Conservation (phyloP, 2,329 filamentous ascomycete genomes). For the Alternaria sp. region DNA sequence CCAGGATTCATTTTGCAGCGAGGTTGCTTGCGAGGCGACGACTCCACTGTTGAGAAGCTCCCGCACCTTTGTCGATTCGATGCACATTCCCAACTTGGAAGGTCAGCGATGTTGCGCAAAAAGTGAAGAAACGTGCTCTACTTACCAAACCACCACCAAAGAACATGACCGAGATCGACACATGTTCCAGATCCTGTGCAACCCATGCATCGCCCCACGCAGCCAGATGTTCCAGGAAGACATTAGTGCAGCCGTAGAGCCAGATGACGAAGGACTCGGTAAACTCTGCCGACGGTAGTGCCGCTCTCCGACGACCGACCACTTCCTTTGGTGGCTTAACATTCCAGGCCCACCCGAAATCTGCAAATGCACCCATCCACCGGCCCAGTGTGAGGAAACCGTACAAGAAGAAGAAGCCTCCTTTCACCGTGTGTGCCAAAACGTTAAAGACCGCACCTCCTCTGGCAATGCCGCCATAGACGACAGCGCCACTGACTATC, state of each 20-base stretch:
- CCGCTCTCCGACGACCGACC: slow-evolving; percentile 68
- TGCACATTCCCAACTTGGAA: slow-evolving; percentile 75
- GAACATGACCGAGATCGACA: slow-evolving; percentile 92
- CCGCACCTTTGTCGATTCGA: slow-evolving; percentile 74
- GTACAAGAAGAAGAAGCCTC: slow-evolving; percentile 93
- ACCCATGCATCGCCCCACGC: slow-evolving; percentile 76
- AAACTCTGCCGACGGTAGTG: slow-evolving; percentile 81
- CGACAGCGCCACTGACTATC: slow-evolving; percentile 74
- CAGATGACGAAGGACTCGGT: slow-evolving; percentile 90
- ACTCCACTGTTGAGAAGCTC: slow-evolving; percentile 67
- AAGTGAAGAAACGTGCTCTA: slow-evolving; percentile 27
- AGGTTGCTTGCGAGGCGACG: slow-evolving; percentile 46
- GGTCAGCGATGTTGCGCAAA: slow-evolving; percentile 34
- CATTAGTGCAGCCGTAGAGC: slow-evolving; percentile 85
- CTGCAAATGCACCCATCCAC: slow-evolving; percentile 88
- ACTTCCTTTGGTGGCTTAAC: slow-evolving; percentile 69
- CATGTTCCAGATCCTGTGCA: slow-evolving; percentile 84
- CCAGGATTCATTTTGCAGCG: slow-evolving; percentile 56
- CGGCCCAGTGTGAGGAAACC: slow-evolving; percentile 86
- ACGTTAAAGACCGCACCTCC: slow-evolving; percentile 77
- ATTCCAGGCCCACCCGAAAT: slow-evolving; percentile 97
- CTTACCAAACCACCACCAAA: slow-evolving; percentile 87
- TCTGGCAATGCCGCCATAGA: slow-evolving; percentile 84
- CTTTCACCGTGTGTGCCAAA: slow-evolving; percentile 92
- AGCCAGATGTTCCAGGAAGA: slow-evolving; percentile 89